Evolutionary conservation across 192 early-diverging fungal genomes (phyloP).

Genomic region (Backusella tuberculispora): DNA sequence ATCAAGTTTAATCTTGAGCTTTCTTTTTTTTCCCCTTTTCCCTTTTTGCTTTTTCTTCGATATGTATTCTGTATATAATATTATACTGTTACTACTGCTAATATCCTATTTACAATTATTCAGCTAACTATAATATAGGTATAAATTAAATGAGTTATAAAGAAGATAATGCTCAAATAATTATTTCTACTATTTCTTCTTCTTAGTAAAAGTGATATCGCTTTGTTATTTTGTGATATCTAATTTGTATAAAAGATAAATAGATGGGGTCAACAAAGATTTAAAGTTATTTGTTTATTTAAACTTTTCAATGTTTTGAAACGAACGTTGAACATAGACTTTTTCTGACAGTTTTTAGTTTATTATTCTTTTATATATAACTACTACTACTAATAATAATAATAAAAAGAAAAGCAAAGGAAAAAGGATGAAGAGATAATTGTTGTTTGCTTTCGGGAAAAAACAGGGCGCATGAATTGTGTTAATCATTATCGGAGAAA

Average conservation of each 20-base stretch:
- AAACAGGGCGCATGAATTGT: neutral
- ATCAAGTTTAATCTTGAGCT: neutral
- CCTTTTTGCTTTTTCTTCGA: neutral
- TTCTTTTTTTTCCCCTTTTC: neutral
- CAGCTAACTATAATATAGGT: too few species aligned
- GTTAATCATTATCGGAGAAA: neutral
- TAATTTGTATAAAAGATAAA: neutral
- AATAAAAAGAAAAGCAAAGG: neutral
- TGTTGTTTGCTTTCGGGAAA: constrained; percentile 1
- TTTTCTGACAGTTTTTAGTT: neutral
- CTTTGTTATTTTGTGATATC: neutral
- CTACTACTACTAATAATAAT: neutral
- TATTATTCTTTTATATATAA: neutral
- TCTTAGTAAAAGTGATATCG: neutral
- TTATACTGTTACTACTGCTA: too few species aligned
- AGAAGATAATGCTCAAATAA: too few species aligned
- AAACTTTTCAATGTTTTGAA: neutral
- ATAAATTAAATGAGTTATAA: too few species aligned
- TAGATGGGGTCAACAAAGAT: neutral
- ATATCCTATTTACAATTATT: too few species aligned
- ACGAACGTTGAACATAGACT: neutral
- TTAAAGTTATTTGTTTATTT: neutral
- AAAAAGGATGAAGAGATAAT: neutral
- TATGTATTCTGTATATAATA: neutral
- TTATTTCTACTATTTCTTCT: neutral